Conservation (phyloP, 371 early-diverging fungal genomes). For the Circinella minor region DNA sequence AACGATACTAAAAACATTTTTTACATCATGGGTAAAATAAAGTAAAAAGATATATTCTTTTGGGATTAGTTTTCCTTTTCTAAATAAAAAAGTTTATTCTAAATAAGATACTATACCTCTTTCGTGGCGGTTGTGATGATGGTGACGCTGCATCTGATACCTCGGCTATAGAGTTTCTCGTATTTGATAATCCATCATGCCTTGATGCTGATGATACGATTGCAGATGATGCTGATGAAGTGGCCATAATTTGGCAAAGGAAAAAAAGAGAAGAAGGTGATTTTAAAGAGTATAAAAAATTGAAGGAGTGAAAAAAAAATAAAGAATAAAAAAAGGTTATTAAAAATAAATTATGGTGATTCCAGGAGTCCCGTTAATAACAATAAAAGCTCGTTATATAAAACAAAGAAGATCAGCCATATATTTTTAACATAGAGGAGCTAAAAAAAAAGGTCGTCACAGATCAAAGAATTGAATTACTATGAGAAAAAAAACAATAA, state of each 20-base stretch:
- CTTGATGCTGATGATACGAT: not conserved
- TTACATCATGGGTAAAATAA: no score
- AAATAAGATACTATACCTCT: not conserved
- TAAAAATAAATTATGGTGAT: no score
- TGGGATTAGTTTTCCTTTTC: not conserved
- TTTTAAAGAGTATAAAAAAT: no score
- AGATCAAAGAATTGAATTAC: not conserved
- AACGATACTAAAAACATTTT: constrained; percentile 54
- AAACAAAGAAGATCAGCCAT: not conserved
- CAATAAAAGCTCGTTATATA: no score
- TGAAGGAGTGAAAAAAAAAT: no score
- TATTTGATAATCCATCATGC: not conserved
- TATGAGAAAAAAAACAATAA: no score
- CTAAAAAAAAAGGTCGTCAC: constrained; percentile 1
- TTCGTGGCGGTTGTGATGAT: not conserved
- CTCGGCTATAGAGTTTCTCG: not conserved
- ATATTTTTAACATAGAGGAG: not conserved
- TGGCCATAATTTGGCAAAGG: not conserved
- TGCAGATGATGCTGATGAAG: not conserved
- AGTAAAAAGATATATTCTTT: no score
- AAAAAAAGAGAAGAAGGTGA: no score
- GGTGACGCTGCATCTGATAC: not conserved
- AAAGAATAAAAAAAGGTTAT: not conserved
- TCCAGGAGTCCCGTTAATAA: no score
- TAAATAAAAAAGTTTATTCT: no score